Base-by-base conservation (phyloP, 2,329 filamentous ascomycete species). In the Fusarium nodosum region DNA sequence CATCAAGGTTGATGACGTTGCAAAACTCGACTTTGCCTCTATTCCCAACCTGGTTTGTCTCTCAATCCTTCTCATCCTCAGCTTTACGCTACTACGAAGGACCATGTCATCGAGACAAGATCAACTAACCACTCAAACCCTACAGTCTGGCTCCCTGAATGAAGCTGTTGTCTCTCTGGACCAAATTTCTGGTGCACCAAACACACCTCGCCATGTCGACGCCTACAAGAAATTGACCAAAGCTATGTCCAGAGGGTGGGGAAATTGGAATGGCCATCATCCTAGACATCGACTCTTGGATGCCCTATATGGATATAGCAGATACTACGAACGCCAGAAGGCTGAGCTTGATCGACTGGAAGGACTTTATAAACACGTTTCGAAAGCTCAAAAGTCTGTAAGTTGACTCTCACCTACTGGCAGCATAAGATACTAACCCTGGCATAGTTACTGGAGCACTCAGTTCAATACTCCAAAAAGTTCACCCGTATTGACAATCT, bases 391-490 rank as follows among this genome's bases (percentile, higher is more conserved):
- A 44, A 79, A 77, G 28, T 66, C 68, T 10, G 68, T 62, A 16
- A 48, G 57, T 47, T 7, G 10, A 6, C 1, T 1, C 2, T 7
- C 12, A 3, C 0, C 10, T 9, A 8, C 3, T 7, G 5, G 13
- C 2, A 1, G 0, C 3, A n/a, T 15, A 0, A 1, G 7, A 22
- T 12, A 48, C 50, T 60, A 16, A 47, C 38, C 11, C 12, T 20
- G 1, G 4, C 5, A 2, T 39, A 85, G 82, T 26, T 86, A 3
- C 82, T 91, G 3, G 86, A 89, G 65, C 83, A 85, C n/a, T 78
- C 83, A 3, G 75, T 89, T 41, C 81, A 86, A 47, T 91, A 88
- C 70, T 84, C 85, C 3, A 83, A 86, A 60, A 88, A 86, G 66
- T 82, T 88, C 20, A 75, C 79, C 16, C 76, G 77, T 1, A 76